Percentiles rank a stretch among this genome's conserved stretches.
Conservation (phyloP, 2,329 filamentous ascomycete species). For the Cladophialophora chaetospira region DNA sequence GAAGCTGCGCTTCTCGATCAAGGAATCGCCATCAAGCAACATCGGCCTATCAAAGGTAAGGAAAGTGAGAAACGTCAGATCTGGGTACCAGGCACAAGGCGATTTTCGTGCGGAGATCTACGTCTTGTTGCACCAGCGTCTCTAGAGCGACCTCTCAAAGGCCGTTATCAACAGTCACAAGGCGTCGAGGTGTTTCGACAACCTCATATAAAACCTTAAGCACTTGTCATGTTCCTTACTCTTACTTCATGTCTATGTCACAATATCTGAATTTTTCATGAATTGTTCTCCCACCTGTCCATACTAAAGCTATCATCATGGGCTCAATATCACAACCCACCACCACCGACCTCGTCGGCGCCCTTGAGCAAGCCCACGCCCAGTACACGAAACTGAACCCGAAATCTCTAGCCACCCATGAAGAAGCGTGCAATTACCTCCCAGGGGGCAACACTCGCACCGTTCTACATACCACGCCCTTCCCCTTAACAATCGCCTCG, state of each 20-base stretch:
- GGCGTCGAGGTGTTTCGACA: background rate
- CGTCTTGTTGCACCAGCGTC: no score
- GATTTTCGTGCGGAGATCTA: background rate
- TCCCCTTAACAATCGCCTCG: conserved; percentile 38
- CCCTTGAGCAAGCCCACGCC: conserved; percentile 19
- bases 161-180: background rate
- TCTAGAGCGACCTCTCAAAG: background rate
- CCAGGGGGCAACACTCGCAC: conserved; percentile 40
- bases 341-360: conserved; percentile 1
- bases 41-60: no score
- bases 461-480: conserved; percentile 37
- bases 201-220: background rate
- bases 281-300: background rate
- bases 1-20: no score
- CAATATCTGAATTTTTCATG: background rate
- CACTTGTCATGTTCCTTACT: background rate
- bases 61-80: no score
- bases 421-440: conserved; percentile 31
- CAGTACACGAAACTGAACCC: conserved; percentile 17
- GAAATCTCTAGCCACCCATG: conserved; percentile 22
- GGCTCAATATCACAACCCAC: conserved; percentile 18
- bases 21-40: no score
- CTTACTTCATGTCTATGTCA: background rate
- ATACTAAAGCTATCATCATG: conserved; percentile 9
- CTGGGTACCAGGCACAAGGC: background rate